Base-by-base conservation (phyloP, 306 rosid species). In the Cucurbita moschata region DNA sequence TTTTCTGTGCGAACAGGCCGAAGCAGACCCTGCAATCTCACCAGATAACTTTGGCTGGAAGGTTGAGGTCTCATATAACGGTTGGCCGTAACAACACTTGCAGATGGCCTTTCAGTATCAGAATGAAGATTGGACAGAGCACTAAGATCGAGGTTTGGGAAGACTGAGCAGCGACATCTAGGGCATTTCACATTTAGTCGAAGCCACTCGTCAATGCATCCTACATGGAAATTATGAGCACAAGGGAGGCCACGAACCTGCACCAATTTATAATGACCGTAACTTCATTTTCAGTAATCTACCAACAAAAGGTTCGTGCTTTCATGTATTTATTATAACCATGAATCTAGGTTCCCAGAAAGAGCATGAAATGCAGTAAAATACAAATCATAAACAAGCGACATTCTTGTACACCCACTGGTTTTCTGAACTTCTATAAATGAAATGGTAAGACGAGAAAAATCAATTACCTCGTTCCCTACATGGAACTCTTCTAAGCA, bases 171-270 rank as follows among this genome's bases (percentile, higher is more conserved):
- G 40, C 99, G 97, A 77, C 99, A 95, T 49, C 99, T 87, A 53
- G 99, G 99, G 77, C 99, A 95, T 85, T 91, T 95, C 80, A 95
- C 99, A 72, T 95, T 95, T 83, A 95, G 82, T 66, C 99, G 90
- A 79, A 95, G 99, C 99, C 99, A 95, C 90, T 95, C 90, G 55
- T 95, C 99, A 5, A 95, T 95, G 84, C 99, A 95, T 81, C 86
- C 97, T 66, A 91, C 99, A 59, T 95, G 99, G 82, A 95, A 95
- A 80, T 95, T 95, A 79, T 95, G 99, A 8, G 99, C 97, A 40
- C 99, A 95, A 53, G 99, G 99, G 74, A 95, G 82, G 75, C 99
- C 99, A 38, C 99, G 96, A 49, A 95, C 99, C 99, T 95, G 91
- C 82, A 82, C 56, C 78, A 81, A 38, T 59, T 13, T 70, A 44